These are phyloP conservation scores for Xylaria venustula DNA, from an alignment of 495 filamentous ascomycete genomes.

Conservation along the genomic window DNA sequence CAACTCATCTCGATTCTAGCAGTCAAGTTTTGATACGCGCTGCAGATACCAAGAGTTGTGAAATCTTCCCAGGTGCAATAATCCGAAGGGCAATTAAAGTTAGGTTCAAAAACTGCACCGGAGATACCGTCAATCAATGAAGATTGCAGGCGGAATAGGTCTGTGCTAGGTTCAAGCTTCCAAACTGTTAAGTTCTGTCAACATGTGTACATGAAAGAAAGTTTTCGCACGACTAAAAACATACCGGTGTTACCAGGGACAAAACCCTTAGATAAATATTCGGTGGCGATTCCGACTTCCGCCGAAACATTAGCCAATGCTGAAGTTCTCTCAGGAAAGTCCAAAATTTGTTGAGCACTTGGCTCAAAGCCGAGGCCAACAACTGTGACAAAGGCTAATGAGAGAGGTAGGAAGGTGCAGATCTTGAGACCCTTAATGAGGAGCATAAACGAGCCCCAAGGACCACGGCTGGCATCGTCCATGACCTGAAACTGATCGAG, in stretches of 20 bases:
- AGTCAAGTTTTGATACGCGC: background rate
- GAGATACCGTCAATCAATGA: background rate
- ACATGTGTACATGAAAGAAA: background rate
- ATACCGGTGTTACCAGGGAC: background rate
- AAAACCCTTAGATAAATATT: background rate
- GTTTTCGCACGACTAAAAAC: background rate
- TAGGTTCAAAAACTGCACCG: background rate
- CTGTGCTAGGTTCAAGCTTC: background rate
- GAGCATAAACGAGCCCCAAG: conserved; percentile 30
- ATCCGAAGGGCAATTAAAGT: background rate
- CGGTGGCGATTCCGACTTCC: background rate
- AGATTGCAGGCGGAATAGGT: background rate
- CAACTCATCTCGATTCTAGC: background rate
- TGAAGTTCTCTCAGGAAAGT: background rate
- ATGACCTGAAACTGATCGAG: conserved; percentile 27
- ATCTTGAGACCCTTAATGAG: conserved; percentile 12
- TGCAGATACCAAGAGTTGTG: background rate
- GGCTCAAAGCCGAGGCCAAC: conserved; percentile 12
- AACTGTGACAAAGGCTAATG: conserved; percentile 8
- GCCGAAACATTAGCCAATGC: background rate
- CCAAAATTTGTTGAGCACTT: conserved; percentile 11
- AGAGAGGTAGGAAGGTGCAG: background rate
- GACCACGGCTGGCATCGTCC: conserved; percentile 38
- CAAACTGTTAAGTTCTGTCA: background rate
- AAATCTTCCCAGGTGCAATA: background rate